A percentile compares a stretch with the other conserved stretches of the same genome.
Conservation (phyloP, 148 eudicot species). For the Heliamphora exappendiculata region DNA sequence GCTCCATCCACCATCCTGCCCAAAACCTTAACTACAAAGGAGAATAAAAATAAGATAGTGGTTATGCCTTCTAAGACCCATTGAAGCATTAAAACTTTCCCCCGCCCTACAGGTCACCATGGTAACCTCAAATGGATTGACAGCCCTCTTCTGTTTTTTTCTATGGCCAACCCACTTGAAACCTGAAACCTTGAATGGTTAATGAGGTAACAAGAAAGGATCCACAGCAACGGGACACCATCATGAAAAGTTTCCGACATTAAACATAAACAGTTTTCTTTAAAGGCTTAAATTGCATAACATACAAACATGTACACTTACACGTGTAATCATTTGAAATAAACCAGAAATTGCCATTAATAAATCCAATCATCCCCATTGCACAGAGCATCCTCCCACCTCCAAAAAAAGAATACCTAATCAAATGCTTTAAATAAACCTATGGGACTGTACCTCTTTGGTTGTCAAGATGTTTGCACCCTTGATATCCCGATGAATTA, state of each 20-base stretch:
- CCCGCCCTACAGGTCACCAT: not conserved
- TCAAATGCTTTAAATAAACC: not conserved
- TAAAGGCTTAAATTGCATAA: not conserved
- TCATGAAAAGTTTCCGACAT: not conserved
- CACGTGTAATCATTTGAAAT: not conserved
- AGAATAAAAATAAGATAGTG: no score
- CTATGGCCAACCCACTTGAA: not conserved
- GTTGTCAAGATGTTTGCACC: slow-evolving; percentile 98
- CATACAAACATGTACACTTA: not conserved
- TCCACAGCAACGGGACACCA: not conserved
- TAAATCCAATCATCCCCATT: not conserved
- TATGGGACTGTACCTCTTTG: slow-evolving; percentile 60
- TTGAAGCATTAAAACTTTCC: no score
- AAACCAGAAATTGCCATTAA: not conserved
- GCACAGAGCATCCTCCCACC: not conserved
- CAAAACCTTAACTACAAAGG: no score
- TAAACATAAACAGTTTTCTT: not conserved
- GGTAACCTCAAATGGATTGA: not conserved
- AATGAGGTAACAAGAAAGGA: not conserved
- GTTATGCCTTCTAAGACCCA: no score
- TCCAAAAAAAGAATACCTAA: not conserved
- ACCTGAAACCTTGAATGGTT: not conserved
- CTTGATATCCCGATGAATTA: slow-evolving; percentile 98
- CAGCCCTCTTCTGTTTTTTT: not conserved
- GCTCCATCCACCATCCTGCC: no score